Evolutionary conservation across 345 rosid genomes (phyloP).

Genomic region (Brassica rapa): DNA sequence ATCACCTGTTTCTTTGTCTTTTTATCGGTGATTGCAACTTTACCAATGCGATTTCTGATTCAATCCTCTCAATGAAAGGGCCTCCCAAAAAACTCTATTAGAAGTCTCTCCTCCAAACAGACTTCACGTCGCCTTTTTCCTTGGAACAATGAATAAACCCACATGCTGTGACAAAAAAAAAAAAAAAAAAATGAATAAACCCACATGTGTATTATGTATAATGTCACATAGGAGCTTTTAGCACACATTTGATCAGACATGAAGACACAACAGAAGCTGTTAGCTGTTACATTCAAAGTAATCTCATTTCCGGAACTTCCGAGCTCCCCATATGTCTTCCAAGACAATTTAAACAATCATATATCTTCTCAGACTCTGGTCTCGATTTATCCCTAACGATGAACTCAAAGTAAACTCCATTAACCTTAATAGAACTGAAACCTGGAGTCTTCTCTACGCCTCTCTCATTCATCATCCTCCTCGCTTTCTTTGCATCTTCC

Average conservation of each 20-base stretch:
- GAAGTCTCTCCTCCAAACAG: neutral
- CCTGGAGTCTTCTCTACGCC: constrained; percentile 87
- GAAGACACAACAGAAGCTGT: neutral
- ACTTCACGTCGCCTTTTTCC: neutral
- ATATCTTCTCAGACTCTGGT: constrained; percentile 48
- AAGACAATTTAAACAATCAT: constrained; percentile 37
- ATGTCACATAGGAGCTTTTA: neutral
- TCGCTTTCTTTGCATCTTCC: constrained; percentile 64
- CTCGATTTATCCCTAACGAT: constrained; percentile 73
- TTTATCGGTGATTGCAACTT: neutral
- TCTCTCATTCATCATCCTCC: constrained; percentile 72
- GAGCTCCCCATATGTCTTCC: neutral
- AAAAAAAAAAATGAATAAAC: neutral
- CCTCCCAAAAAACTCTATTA: neutral
- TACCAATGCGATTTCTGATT: neutral
- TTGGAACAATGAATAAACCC: neutral
- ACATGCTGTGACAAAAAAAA: too few species aligned
- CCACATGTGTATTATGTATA: neutral
- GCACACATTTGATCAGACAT: neutral
- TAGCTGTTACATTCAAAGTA: neutral
- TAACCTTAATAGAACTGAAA: constrained; percentile 73
- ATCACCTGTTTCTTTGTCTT: neutral
- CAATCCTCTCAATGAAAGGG: neutral
- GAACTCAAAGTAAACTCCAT: constrained; percentile 65
- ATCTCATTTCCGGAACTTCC: neutral